Evolutionary conservation across 2,329 filamentous ascomycete species (phyloP), one percentile per base, ranked within the genome.

Genomic region (Penicillium sp.): DNA sequence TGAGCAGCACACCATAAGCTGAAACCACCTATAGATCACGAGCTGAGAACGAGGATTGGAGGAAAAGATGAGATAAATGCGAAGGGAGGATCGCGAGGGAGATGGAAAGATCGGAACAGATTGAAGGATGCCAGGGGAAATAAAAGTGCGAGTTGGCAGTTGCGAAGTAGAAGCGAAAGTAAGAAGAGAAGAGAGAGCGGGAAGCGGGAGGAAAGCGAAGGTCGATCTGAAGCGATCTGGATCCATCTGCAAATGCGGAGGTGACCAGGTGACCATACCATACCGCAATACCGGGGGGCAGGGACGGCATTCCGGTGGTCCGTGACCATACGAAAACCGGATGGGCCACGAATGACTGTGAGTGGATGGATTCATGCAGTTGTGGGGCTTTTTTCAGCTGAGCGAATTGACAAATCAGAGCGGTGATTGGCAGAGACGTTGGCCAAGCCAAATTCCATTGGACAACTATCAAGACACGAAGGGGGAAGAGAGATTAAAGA

Each of bases 1-100:
- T 65, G 56, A 66, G 63, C 54, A 57, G 48, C 44, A 57, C 49
- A 58, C 51, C 55, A 57, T 41, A 50, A 61, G 50, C 51, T 59
- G 55, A 52, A 60, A 61, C 50, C 62, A 65, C 59, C 60, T 64
- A 47, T 51, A 47, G 47, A 55, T 51, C 40, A 50, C 33, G 39
- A 49, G 47, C 39, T 22, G 39, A 46, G 38, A 15, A 30, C 20
- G 37, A 45, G 34, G 36, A 42, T 38, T 30, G 41, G 37, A 37
- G 33, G 36, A 29, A 40, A 36, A 30, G 30, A 32, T 35, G 35
- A 41, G 32, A 30, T 31, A 32, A 30, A 13, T 14, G 3, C 9
- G 26, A 27, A n/a, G 25, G n/a, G 25, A n/a, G 25, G n/a, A 4
- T n/a, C 10, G n/a, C 6, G 25, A 11, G 25, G 25, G 10, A 11